These are phyloP conservation scores for Cynanchum wilfordii DNA, from an alignment of 257 asterid species.

Conservation along the genomic window DNA sequence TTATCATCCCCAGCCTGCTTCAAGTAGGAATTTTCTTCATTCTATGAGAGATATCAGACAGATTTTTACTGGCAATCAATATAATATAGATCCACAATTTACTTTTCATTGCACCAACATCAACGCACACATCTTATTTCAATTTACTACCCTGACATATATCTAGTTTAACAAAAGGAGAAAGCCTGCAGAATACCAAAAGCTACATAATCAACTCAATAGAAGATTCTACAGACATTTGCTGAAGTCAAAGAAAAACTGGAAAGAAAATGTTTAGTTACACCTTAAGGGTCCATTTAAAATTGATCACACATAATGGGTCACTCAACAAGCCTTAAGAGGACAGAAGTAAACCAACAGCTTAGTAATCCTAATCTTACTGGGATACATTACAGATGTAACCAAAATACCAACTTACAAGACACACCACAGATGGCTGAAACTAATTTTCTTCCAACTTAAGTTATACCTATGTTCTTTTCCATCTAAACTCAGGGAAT, in stretches of 20 bases:
- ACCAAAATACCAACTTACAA: background rate
- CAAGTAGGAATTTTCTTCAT: too few relatives aligned
- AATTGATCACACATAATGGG: background rate
- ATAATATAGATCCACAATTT: background rate
- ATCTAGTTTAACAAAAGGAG: background rate
- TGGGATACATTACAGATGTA: background rate
- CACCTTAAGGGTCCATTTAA: background rate
- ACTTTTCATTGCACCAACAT: background rate
- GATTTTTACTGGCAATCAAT: background rate
- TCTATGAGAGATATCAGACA: background rate
- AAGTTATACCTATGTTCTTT: too few relatives aligned
- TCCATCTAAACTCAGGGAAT: background rate
- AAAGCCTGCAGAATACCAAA: background rate
- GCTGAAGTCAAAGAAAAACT: background rate
- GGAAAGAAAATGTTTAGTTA: background rate
- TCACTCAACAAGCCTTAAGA: background rate
- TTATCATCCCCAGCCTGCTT: background rate
- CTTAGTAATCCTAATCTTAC: background rate
- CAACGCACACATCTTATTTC: background rate
- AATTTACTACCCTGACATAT: background rate
- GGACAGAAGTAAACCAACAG: background rate
- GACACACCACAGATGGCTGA: background rate
- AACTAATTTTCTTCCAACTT: background rate
- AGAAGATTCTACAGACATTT: background rate
- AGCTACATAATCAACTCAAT: background rate